Percentiles rank a stretch among this genome's conserved stretches.
phyloP scores from a whole-genome alignment of 192 early-diverging fungal species.

The Geranomyces variabilis region DNA sequence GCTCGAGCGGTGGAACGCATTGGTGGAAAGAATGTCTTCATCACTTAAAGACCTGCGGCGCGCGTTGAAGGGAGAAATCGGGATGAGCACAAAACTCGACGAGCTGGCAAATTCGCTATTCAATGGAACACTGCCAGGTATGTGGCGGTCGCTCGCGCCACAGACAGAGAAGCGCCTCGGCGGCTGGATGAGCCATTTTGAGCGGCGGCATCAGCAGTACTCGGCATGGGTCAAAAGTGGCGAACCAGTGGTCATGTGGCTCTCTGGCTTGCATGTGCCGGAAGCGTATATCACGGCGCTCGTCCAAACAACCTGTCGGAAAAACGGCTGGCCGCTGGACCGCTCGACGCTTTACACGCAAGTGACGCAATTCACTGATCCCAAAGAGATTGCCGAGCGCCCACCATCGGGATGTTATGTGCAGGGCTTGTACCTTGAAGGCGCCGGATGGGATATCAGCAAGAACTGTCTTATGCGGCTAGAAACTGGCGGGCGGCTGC shows the following conservation, averaged over 20 bases:
- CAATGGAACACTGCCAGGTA: conserved; percentile 58
- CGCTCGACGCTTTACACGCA: conserved; percentile 64
- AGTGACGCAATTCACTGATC: conserved; percentile 58
- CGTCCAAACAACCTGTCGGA: conserved; percentile 64
- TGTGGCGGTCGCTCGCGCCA: conserved; percentile 58
- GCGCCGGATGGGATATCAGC: conserved; percentile 62
- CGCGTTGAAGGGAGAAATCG: conserved; percentile 67
- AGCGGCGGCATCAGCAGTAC: conserved; percentile 59
- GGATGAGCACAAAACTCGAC: conserved; percentile 64
- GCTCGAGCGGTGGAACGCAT: conserved; percentile 65
- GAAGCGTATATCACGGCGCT: conserved; percentile 66
- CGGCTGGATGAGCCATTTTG: conserved; percentile 64
- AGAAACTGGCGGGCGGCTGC: conserved; percentile 55
- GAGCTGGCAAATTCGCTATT: conserved; percentile 60
- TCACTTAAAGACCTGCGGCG: conserved; percentile 56
- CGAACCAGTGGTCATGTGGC: conserved; percentile 66
- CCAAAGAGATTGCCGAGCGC: conserved; percentile 57
- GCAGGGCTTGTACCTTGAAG: conserved; percentile 63
- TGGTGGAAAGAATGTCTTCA: conserved; percentile 58
- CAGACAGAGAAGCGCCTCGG: conserved; percentile 67
- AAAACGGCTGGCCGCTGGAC: conserved; percentile 67
- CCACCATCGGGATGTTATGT: conserved; percentile 63
- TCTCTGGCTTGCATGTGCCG: conserved; percentile 64
- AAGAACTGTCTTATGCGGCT: conserved; percentile 50
- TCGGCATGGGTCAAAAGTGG: conserved; percentile 66